Base-by-base conservation (phyloP, 148 eudicot species). In the Amaranthus palmeri region DNA sequence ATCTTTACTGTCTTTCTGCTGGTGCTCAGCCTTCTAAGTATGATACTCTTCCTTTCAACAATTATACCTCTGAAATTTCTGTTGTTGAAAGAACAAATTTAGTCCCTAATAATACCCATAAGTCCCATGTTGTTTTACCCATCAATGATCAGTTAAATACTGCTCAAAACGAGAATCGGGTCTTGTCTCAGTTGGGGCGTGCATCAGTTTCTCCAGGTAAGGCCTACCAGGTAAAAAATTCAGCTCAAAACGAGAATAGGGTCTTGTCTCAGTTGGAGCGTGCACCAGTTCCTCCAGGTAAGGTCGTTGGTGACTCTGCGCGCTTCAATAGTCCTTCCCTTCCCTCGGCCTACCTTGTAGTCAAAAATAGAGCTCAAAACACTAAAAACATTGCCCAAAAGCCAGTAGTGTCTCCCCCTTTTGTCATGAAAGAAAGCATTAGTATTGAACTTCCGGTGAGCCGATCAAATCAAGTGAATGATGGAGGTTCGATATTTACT, bases 1-100 rank as follows among this genome's bases (percentile, higher is more conserved):
- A 80, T 61, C 89, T 81, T 45, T 87, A 88, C n/a, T 91, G 96
- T 69, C 79, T 90, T 49, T 85, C 91, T 10, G 87, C 88, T 14
- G 89, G 86, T 3, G 51, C 88, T 45, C 89, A 87, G 43, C 85
- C 86, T 3, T 0, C 75, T 5, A 58, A 65, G 72, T 45, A 67
- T 12, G 73, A 71, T 12, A 81, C 85, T 11, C 11, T 77, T 72
- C 78, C 83, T n/a, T 13, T 54, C 2, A 47, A 44, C 45, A 81
- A 72, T 45, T 61, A 49, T 36, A 50, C 67, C 12, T 70, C 83
- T 45, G n/a, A 72, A 47, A 17, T 56, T 59, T 69, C 75, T 25
- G 53, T 47, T 47, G 54, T 69, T 52, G 57, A 18, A 62, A 46
- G 12, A 14, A 43, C 65, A 11, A 56, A 18, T 17, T n/a, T 46